Base-by-base conservation (phyloP, 352 stramenopile species). In the Poterioochromonas sp. region DNA sequence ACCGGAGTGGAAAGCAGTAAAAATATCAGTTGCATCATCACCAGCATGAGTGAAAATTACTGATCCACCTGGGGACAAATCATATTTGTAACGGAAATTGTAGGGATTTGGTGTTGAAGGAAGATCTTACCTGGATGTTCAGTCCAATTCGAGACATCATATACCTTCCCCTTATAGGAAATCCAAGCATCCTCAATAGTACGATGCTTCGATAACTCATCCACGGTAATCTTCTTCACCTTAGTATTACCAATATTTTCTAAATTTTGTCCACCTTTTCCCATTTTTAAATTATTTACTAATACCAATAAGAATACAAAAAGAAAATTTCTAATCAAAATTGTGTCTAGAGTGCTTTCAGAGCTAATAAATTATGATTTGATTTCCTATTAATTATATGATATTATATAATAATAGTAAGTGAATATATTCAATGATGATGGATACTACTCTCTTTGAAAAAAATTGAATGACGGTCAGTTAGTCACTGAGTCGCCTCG, bases 21-120 rank as follows among this genome's bases (percentile, higher is more conserved):
- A 99, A 41, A 97, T 95, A 83, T 98, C 95, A 1, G 95, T 98
- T 81, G 94, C 95, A 83, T 99, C 95, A 80, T 97, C 92, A 49
- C 95, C 95, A 0, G 94, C 94, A 82, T 98, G 92, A 37, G 94
- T 98, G 80, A 98, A 96, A 83, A 99, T 84, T 0, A 86, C 83
- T 15, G 84, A 80, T n/a, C 85, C 85, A 22, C 85, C 90, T 15
- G 89, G 3, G 0, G 8, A 29, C 18, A 40, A 34, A 77, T 40
- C 0, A 2, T 44, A 22, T 22, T 58, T 76, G 12, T n/a, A 18
- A 34, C n/a, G 18, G 29, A 62, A 73, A 49, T 34, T 0, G 1
- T 0, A 77, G 15, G 15, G 11, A n/a, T 77, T 32, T 0, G 0
- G 40, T 37, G 40, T 65, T 20, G 37, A 47, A 0, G 22, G 39